These are phyloP conservation scores for Geotrichum bryndzae DNA, from an alignment of 1,139 yeast genomes.

Conservation along the genomic window DNA sequence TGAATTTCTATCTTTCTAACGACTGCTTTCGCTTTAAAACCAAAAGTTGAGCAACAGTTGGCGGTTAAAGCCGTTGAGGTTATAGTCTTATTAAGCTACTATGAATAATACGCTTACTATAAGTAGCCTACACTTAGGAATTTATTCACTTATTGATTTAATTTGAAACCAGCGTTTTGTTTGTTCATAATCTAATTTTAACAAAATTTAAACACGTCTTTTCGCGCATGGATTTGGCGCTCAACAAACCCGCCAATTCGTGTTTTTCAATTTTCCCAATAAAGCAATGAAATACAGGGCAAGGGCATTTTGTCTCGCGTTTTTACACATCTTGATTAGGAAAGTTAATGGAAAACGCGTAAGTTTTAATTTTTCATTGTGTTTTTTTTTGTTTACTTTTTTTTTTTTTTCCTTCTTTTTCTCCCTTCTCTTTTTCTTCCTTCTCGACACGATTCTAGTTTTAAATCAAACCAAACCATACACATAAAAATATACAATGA, in stretches of 20 bases:
- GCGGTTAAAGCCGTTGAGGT: too few relatives aligned
- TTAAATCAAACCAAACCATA: background rate
- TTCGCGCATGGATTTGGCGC: background rate
- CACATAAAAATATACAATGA: slow-evolving; percentile 15
- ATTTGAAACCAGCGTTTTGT: too few relatives aligned
- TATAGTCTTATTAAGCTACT: too few relatives aligned
- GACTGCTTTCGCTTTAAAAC: too few relatives aligned
- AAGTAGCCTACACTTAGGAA: too few relatives aligned
- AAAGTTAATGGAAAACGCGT: slow-evolving; percentile 8
- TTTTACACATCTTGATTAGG: background rate
- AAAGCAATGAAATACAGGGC: background rate
- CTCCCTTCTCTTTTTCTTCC: background rate
- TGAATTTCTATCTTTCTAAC: too few relatives aligned
- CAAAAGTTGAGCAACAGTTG: too few relatives aligned
- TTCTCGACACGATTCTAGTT: background rate
- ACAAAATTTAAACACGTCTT: background rate
- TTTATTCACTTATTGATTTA: too few relatives aligned
- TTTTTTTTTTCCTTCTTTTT: background rate
- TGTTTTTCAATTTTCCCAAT: background rate
- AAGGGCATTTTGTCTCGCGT: background rate
- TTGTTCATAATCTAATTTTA: too few relatives aligned
- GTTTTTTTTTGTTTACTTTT: background rate
- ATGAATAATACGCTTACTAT: too few relatives aligned
- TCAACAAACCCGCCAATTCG: background rate
- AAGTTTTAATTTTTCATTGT: background rate